phyloP scores from a whole-genome alignment of 1,284 basidiomycete species.

The Ustilago crameri region DNA sequence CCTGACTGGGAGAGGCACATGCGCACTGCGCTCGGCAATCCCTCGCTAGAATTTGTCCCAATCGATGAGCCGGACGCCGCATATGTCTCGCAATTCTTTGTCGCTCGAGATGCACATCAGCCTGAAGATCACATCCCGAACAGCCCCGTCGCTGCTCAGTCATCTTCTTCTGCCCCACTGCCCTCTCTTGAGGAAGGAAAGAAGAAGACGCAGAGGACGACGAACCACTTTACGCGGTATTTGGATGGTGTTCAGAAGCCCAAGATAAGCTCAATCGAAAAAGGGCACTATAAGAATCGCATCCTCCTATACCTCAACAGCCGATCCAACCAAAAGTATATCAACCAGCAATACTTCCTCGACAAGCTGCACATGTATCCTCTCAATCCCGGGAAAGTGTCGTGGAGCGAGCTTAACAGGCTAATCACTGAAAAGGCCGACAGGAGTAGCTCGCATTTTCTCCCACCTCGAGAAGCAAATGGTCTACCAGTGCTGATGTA shows the following conservation, averaged over 20 bases:
- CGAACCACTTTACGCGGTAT: too few species aligned
- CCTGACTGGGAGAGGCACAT: too few species aligned
- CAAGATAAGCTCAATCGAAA: neutral
- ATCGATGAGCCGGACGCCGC: neutral
- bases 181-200: too few species aligned
- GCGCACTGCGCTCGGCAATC: neutral
- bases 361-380: conserved; percentile 3
- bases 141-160: too few species aligned
- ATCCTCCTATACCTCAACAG: conserved; percentile 3
- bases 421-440: neutral
- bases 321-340: neutral
- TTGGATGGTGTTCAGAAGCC: neutral
- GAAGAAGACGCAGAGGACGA: too few species aligned
- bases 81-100: neutral
- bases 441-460: too few species aligned
- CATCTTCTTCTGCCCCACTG: too few species aligned
- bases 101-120: neutral
- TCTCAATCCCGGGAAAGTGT: neutral
- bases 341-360: conserved; percentile 13
- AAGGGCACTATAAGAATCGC: neutral
- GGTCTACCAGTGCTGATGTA: too few species aligned
- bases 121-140: too few species aligned
- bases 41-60: neutral
- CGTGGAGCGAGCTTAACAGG: neutral
- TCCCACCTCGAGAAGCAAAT: too few species aligned